phyloP scores from a whole-genome alignment of 495 filamentous ascomycete genomes.

The Parmelia sp. region DNA sequence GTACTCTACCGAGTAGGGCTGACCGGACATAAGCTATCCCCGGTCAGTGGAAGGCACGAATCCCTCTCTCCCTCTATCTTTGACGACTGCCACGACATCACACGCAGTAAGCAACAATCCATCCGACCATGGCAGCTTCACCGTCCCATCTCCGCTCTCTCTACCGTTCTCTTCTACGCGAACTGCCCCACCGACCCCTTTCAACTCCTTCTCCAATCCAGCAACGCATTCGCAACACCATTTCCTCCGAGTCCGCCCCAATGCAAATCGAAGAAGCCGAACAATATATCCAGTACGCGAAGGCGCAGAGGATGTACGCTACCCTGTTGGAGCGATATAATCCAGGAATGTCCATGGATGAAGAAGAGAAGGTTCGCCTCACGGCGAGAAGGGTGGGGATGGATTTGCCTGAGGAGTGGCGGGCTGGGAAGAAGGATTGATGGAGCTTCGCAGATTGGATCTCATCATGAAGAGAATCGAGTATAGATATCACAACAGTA shows the following conservation, averaged over 20 bases:
- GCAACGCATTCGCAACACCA: slow-evolving; percentile 37
- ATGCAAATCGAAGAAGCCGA: slow-evolving; percentile 52
- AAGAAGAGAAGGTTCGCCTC: slow-evolving; percentile 77
- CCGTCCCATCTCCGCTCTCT: slow-evolving; percentile 57
- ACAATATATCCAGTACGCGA: slow-evolving; percentile 72
- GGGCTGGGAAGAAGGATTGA: slow-evolving; percentile 13
- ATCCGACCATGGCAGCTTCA: slow-evolving; percentile 21
- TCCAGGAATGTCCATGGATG: slow-evolving; percentile 74
- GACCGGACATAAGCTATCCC: not conserved
- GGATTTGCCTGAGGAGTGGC: slow-evolving; percentile 63
- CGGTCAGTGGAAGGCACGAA: no score
- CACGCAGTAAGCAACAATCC: not conserved
- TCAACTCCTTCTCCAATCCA: slow-evolving; percentile 44
- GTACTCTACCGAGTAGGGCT: no score
- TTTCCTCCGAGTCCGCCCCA: slow-evolving; percentile 46
- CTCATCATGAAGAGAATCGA: no score
- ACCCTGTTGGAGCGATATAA: slow-evolving; percentile 86
- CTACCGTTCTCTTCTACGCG: slow-evolving; percentile 86
- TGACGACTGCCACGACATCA: not conserved
- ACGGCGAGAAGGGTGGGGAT: slow-evolving; percentile 84
- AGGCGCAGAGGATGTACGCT: slow-evolving; percentile 74
- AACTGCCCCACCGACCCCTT: slow-evolving; percentile 67
- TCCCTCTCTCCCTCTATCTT: not conserved
- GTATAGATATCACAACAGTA: not conserved
- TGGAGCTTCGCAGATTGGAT: not conserved